A percentile compares a stretch with the other conserved stretches of the same genome.
phyloP scores from a whole-genome alignment of 2,329 filamentous ascomycete genomes.

The Aschersonia sp. region DNA sequence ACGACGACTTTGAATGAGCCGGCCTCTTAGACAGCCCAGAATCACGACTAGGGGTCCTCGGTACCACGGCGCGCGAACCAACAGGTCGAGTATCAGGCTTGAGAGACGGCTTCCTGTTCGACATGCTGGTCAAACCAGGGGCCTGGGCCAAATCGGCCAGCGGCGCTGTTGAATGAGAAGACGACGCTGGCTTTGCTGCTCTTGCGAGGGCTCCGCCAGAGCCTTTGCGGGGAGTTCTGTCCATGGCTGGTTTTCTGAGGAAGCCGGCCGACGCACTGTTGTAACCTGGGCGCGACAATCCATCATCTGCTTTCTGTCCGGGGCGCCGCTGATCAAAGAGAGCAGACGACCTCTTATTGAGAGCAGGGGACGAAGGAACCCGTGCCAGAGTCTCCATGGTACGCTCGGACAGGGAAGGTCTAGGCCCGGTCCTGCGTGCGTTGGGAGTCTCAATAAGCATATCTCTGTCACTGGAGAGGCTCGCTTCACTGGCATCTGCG shows the following conservation, averaged over 20 bases:
- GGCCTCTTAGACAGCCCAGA: too few species aligned
- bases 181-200: too few species aligned
- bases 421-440: slow-evolving; percentile 11
- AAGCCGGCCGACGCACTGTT: slow-evolving; percentile 49
- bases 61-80: too few species aligned
- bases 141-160: too few species aligned
- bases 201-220: slow-evolving; percentile 4
- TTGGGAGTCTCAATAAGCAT: slow-evolving; percentile 8
- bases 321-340: slow-evolving; percentile 58
- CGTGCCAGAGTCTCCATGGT: slow-evolving; percentile 74
- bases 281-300: slow-evolving; percentile 36
- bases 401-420: slow-evolving; percentile 60
- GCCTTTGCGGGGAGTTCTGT: slow-evolving; percentile 25
- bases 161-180: too few species aligned
- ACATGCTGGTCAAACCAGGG: too few species aligned
- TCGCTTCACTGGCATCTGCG: too few species aligned
- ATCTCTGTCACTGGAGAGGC: slow-evolving; percentile 2
- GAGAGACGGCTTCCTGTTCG: too few species aligned
- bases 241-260: slow-evolving; percentile 25
- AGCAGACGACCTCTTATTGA: slow-evolving; percentile 50
- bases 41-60: too few species aligned
- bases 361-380: slow-evolving; percentile 62
- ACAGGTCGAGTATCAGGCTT: too few species aligned
- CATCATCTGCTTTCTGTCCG: slow-evolving; percentile 28
- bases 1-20: too few species aligned